Evolutionary conservation across 148 eudicot genomes (phyloP), one percentile per base, ranked within the genome.

Genomic region (Limonium bicolor): DNA sequence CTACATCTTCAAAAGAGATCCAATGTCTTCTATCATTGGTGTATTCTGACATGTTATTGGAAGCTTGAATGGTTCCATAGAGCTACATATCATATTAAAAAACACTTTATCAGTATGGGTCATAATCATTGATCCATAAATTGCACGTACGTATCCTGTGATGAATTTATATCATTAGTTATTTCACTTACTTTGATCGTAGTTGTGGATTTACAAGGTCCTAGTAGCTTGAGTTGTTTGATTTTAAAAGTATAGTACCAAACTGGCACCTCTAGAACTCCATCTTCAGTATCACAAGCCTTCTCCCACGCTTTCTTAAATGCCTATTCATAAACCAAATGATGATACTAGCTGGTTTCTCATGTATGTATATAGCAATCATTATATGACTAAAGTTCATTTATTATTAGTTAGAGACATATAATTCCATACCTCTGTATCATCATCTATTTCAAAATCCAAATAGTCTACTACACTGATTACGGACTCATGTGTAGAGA

Each of bases 261-360:
- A 4, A n/a, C 27, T n/a, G 96, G 93, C 27, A 86, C 87, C 36
- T 72, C 57, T 22, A 81, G 51, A 20, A 65, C 68, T 16, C 59
- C 66, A 50, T 52, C 32, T n/a, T 23, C 46, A 1, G 64, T 45
- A 29, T 58, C 52, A 55, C 96, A 86, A 17, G 82, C 96, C 57
- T 39, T 41, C 57, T 64, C 55, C 93, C 93, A 86, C 27, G 96
- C 93, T 56, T 55, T 53, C 61, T 26, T 46, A 36, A 86, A 86
- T 28, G 93, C 96, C 96, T 86, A n/a, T n/a, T n/a, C n/a, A n/a
- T n/a, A n/a, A n/a, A n/a, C n/a, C n/a, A n/a, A n/a, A n/a, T n/a
- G n/a, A n/a, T n/a, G n/a, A n/a, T n/a, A n/a, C n/a, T n/a, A n/a
- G n/a, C n/a, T n/a, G n/a, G n/a, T n/a, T n/a, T n/a, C n/a, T n/a